Evolutionary conservation across 2,329 filamentous ascomycete genomes (phyloP).

Genomic region (Dryadomyces sulphureus): DNA sequence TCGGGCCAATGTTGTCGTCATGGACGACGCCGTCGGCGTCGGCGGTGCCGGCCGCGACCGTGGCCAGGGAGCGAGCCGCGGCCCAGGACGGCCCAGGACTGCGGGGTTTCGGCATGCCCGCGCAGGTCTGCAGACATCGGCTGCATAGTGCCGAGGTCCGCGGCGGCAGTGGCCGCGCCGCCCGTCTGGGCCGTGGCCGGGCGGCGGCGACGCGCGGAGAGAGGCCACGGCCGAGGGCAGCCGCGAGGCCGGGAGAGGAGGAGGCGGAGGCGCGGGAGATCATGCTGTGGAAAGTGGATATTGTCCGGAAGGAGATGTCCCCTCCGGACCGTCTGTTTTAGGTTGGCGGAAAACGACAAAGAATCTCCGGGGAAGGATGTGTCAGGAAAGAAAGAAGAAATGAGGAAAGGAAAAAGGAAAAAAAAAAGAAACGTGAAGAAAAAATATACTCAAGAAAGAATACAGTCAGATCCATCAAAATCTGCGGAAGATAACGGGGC

Average conservation of each 20-base stretch:
- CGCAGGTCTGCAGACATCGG: conserved; percentile 7
- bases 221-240: conserved; percentile 1
- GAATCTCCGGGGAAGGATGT: not conserved
- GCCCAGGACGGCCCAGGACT: not conserved
- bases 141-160: conserved; percentile 3
- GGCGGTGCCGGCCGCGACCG: not conserved
- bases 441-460: too few species aligned
- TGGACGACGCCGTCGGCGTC: conserved; percentile 10
- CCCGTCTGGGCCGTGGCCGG: not conserved
- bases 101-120: not conserved
- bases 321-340: not conserved
- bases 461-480: not conserved
- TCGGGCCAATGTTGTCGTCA: conserved; percentile 44
- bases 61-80: conserved; percentile 2
- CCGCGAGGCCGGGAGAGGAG: not conserved
- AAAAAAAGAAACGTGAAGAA: too few species aligned
- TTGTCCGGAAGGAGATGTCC: not conserved
- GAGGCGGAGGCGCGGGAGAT: not conserved
- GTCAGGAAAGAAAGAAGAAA: not conserved
- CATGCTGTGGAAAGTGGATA: not conserved
- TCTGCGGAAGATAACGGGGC: not conserved
- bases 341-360: too few species aligned
- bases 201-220: not conserved
- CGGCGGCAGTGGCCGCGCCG: conserved; percentile 1
- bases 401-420: not conserved